Base-by-base conservation (phyloP, 176 grass and related monocot species). In the Bonia amplexicaulis region DNA sequence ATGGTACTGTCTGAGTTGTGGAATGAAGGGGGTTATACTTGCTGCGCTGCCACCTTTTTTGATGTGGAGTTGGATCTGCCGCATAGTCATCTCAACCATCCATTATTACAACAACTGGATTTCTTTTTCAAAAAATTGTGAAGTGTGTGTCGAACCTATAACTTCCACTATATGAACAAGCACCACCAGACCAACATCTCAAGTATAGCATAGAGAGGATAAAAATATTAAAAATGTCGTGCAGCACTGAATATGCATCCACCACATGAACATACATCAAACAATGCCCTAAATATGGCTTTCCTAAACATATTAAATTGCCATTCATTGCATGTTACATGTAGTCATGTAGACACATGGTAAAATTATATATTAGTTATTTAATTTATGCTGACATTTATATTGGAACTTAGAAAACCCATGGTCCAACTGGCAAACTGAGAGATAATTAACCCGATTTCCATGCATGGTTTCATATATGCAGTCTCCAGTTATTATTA, bases 221-320 rank as follows among this genome's bases (percentile, higher is more conserved):
- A 23, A 73, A 72, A 19, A 73, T 76, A 61, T 49, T 58, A 46
- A 52, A 71, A 41, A 25, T 74, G 69, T 1, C 13, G 25, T 80
- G 51, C n/a, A 40, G 39, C 49, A 83, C 23, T 27, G 37, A 81
- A 45, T 46, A 49, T 87, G 26, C 61, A 68, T 69, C 75, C 40
- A 89, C 27, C 1, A 72, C 16, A 80, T 67, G 77, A 75, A 49
- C 22, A 89, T 15, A 80, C 69, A 74, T 74, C 60, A 74, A 83
- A 48, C 44, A 54, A 80, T 68, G 15, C 12, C 59, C 31, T 12
- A 54, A 71, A 77, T 62, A 71, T 71, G 8, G 31, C 26, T 88
- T 72, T 19, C 25, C 73, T 33, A 57, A 83, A 78, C 44, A 41
- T 39, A 66, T 26, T 26, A 62, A 62, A 55, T 74, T 69, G 16